Conservation (phyloP, 805 yeast genomes). For the Maudiozyma barnettii region DNA sequence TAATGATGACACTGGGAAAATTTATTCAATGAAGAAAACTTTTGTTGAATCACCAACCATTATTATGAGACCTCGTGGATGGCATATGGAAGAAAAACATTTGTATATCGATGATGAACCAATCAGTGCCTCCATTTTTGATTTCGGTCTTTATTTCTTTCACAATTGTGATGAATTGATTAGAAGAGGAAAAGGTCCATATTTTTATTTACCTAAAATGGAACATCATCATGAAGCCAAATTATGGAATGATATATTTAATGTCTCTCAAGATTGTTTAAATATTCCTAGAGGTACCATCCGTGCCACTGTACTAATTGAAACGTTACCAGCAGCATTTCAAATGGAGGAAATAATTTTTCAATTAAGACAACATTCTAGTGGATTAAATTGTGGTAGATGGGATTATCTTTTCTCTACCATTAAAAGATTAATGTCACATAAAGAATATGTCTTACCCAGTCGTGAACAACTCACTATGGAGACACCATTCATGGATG, state of each 20-base stretch:
- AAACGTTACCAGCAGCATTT: conserved; percentile 77
- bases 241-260: conserved; percentile 74
- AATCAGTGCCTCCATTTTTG: conserved; percentile 66
- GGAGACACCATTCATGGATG: conserved; percentile 74
- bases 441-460: conserved; percentile 60
- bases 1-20: conserved; percentile 32
- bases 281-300: conserved; percentile 66
- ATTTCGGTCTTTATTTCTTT: conserved; percentile 68
- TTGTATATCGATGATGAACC: conserved; percentile 66
- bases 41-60: conserved; percentile 42
- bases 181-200: conserved; percentile 65
- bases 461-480: conserved; percentile 71
- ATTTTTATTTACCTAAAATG: conserved; percentile 78
- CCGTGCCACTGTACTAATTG: conserved; percentile 73
- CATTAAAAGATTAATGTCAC: conserved; percentile 64
- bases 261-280: conserved; percentile 63
- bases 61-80: conserved; percentile 66
- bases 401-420: conserved; percentile 84
- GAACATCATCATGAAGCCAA: conserved; percentile 78
- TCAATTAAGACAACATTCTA: conserved; percentile 65
- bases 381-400: conserved; percentile 81
- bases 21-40: conserved; percentile 39
- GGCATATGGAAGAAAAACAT: conserved; percentile 76
- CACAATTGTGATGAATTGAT: conserved; percentile 60
- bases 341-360: conserved; percentile 79